Percentiles rank a stretch among this genome's conserved stretches.
Evolutionary conservation across 2,329 filamentous ascomycete species (phyloP).

Genomic region (Clarireedia paspali): DNA sequence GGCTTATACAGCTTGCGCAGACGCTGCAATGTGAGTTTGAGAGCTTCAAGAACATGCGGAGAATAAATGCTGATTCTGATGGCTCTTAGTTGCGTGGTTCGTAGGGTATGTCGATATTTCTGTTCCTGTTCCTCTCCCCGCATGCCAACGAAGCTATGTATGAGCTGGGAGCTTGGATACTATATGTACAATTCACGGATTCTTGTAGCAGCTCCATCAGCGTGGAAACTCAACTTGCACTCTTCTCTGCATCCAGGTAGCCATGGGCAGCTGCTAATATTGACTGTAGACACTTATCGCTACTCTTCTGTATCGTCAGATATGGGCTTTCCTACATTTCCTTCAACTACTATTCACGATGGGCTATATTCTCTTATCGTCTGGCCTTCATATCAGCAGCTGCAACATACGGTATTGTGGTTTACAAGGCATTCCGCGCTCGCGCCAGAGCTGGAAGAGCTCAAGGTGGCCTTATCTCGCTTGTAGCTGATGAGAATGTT

Average conservation of each 20-base stretch:
- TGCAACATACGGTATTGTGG: constrained; percentile 92
- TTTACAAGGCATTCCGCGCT: constrained; percentile 94
- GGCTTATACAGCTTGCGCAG: constrained; percentile 70
- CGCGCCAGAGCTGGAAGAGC: constrained; percentile 66
- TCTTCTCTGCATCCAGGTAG: constrained; percentile 2
- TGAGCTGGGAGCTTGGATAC: constrained; percentile 8
- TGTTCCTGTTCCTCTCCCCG: constrained; percentile 5
- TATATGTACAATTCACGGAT: neutral
- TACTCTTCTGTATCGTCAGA: constrained; percentile 75
- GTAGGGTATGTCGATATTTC: constrained; percentile 55
- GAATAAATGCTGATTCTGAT: constrained; percentile 13
- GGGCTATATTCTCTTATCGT: constrained; percentile 81
- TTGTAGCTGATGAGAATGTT: constrained; percentile 88
- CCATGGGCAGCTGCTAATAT: neutral
- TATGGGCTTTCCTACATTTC: constrained; percentile 81
- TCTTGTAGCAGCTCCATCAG: neutral
- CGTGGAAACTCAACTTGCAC: constrained; percentile 13
- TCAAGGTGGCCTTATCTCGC: constrained; percentile 50
- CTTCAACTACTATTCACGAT: constrained; percentile 75
- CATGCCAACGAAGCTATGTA: constrained; percentile 1
- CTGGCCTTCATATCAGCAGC: constrained; percentile 84
- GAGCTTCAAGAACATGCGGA: constrained; percentile 9
- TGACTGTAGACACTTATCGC: constrained; percentile 65
- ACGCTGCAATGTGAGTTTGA: constrained; percentile 79
- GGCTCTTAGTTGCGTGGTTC: constrained; percentile 64